phyloP scores from a whole-genome alignment of 495 filamentous ascomycete species.

The Neurospora terricola region DNA sequence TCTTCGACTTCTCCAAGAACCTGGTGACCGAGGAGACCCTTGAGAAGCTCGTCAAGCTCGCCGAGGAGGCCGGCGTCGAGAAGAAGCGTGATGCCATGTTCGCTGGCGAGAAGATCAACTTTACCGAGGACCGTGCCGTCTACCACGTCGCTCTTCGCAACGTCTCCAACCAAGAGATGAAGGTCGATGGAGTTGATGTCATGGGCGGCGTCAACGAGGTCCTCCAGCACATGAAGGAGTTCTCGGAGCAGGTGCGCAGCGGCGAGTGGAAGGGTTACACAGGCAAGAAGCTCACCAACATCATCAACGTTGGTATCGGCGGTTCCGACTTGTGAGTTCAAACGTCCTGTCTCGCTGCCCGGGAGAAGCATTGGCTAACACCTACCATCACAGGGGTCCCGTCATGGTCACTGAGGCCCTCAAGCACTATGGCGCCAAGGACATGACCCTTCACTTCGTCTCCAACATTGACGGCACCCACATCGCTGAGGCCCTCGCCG shows the following conservation, averaged over 20 bases:
- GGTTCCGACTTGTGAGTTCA: conserved; percentile 85
- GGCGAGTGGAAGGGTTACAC: conserved; percentile 97
- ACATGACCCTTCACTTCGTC: conserved; percentile 88
- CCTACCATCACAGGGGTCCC: conserved; percentile 53
- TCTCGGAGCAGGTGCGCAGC: conserved; percentile 86
- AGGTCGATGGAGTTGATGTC: conserved; percentile 90
- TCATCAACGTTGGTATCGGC: conserved; percentile 97
- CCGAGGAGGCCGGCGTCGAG: conserved; percentile 83
- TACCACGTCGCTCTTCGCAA: conserved; percentile 94
- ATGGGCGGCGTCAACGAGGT: conserved; percentile 80
- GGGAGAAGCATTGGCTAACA: neutral
- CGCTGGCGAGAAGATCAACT: conserved; percentile 95
- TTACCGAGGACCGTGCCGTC: conserved; percentile 92
- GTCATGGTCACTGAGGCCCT: conserved; percentile 98
- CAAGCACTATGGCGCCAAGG: conserved; percentile 80
- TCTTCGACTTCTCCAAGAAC: conserved; percentile 99
- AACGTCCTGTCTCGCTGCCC: neutral
- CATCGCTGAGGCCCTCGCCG: conserved; percentile 82
- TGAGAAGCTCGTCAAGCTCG: conserved; percentile 73
- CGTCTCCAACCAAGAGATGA: conserved; percentile 70
- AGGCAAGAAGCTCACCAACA: conserved; percentile 94
- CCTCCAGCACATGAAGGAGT: conserved; percentile 93
- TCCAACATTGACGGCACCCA: conserved; percentile 99
- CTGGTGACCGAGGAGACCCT: conserved; percentile 90
- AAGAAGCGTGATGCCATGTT: conserved; percentile 96